Percentiles rank a stretch among this genome's conserved stretches.
phyloP scores from a whole-genome alignment of 1,284 basidiomycete species.

The Wolfiporia cocos region DNA sequence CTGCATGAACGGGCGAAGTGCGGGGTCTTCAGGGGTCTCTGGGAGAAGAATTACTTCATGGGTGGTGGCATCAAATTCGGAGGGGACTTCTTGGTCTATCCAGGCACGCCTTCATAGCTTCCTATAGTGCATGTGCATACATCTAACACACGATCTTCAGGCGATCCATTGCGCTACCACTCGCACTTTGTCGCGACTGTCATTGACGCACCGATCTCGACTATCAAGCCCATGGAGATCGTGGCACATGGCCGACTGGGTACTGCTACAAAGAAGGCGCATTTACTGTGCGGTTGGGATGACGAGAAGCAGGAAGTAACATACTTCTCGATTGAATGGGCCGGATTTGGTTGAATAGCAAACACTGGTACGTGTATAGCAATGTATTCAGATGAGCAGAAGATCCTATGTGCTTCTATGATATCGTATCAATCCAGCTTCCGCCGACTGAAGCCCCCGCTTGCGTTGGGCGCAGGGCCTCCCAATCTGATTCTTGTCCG shows the following conservation, averaged over 20 bases:
- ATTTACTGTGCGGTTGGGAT: slow-evolving; percentile 87
- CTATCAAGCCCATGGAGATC: slow-evolving; percentile 83
- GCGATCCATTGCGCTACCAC: slow-evolving; percentile 94
- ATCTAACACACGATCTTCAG: slow-evolving; percentile 34
- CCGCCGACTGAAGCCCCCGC: slow-evolving; percentile 8
- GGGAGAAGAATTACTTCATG: slow-evolving; percentile 80
- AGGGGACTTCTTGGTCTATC: slow-evolving; percentile 94
- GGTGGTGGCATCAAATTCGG: slow-evolving; percentile 91
- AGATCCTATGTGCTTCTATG: too few species aligned
- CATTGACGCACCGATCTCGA: slow-evolving; percentile 52
- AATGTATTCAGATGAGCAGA: not conserved
- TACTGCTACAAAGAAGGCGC: slow-evolving; percentile 97
- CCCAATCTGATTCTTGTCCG: slow-evolving; percentile 11
- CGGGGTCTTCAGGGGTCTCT: slow-evolving; percentile 75
- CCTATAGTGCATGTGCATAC: not conserved
- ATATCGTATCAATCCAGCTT: slow-evolving; percentile 18
- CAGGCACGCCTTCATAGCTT: slow-evolving; percentile 49
- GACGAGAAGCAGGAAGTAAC: slow-evolving; percentile 60
- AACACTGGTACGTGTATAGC: not conserved
- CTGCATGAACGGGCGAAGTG: slow-evolving; percentile 66
- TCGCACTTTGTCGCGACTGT: slow-evolving; percentile 93
- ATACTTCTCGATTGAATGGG: slow-evolving; percentile 88
- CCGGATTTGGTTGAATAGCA: slow-evolving; percentile 76
- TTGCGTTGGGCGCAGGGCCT: not conserved
- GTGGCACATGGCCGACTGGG: slow-evolving; percentile 94